Evolutionary conservation across 2,329 filamentous ascomycete species (phyloP), one percentile per base, ranked within the genome.

Genomic region (Neonectria magnoliae): DNA sequence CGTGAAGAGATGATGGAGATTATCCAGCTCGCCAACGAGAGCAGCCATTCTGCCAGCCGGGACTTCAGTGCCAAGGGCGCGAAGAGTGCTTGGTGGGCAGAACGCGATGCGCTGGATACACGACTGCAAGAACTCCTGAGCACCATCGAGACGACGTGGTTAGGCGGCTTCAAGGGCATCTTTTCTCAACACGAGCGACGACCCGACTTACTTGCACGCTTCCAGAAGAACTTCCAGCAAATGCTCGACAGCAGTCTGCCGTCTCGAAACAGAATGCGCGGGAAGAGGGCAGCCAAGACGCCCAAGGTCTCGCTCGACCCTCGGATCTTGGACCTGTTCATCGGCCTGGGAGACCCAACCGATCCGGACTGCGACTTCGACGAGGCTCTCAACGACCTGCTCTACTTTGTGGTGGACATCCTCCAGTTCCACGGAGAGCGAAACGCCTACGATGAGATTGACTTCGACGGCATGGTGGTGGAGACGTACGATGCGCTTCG

Each of bases 361-460:
- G 85, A 87, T 8, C 87, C 90, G 2, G 88, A 90, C 8, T 81
- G 83, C 62, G 93, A 97, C 67, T 86, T 97, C 22, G 95, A 98
- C 68, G 95, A 98, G 73, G 89, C 91, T 0, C 82, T 99, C n/a
- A 93, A 91, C 70, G 96, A 99, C 76, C 82, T 99, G 29, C 86
- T 99, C 4, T 98, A 98, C 80, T 98, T 98, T 76, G 92, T 98
- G 1, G 91, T 99, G 6, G 96, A 99, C 73, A 94, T 98, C 56
- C 84, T 99, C 3, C 96, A 98, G 76, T 98, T 99, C 78, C 93
- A 97, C 71, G 96, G 96, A 16, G 97, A 99, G 80, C 88, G 90
- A 52, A 99, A 98, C 76, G 96, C 97, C 0, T 98, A 98, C 79
- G 96, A 99, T 72, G 96, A 99, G 80, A 93, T 99, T 67, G 95